Percentiles rank a stretch among this genome's conserved stretches.
Conservation (phyloP, 345 rosid genomes). For the Citrus medica region DNA sequence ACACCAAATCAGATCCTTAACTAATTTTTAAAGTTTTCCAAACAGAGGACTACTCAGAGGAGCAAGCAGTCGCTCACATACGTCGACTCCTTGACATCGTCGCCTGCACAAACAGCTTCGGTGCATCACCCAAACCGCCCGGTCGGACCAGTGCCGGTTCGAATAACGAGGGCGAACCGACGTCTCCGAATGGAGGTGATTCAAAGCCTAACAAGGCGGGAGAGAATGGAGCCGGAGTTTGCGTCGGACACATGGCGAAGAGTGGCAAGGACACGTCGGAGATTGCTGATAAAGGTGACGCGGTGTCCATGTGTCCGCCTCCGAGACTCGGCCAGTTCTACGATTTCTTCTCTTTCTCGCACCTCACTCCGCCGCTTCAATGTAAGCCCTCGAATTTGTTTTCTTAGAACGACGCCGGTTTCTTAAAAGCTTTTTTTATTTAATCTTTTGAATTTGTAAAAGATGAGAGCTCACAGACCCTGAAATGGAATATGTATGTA, state of each 20-base stretch:
- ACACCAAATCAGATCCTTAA: background rate
- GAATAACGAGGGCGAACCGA: constrained; percentile 31
- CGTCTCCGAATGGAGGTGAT: constrained; percentile 5
- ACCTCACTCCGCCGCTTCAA: constrained; percentile 80
- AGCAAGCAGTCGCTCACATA: constrained; percentile 64
- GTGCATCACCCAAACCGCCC: constrained; percentile 45
- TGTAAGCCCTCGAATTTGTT: constrained; percentile 35
- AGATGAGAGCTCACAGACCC: background rate
- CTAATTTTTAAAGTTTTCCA: background rate
- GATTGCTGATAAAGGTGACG: constrained; percentile 37
- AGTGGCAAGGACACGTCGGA: constrained; percentile 27
- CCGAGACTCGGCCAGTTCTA: constrained; percentile 84
- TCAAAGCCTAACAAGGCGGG: constrained; percentile 26
- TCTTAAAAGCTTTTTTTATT: background rate
- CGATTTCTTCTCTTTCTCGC: constrained; percentile 87
- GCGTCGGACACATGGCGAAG: constrained; percentile 7
- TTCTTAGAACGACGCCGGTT: background rate
- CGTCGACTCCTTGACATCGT: constrained; percentile 89
- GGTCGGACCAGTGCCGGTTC: constrained; percentile 27
- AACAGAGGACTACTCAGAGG: constrained; percentile 87
- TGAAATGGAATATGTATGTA: background rate
- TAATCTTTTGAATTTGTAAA: background rate
- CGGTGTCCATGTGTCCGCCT: constrained; percentile 70
- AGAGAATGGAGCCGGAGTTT: constrained; percentile 12
- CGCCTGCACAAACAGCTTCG: constrained; percentile 79